phyloP scores from a whole-genome alignment of 73 alveolate species.

The Symbiodinium pilosum region DNA sequence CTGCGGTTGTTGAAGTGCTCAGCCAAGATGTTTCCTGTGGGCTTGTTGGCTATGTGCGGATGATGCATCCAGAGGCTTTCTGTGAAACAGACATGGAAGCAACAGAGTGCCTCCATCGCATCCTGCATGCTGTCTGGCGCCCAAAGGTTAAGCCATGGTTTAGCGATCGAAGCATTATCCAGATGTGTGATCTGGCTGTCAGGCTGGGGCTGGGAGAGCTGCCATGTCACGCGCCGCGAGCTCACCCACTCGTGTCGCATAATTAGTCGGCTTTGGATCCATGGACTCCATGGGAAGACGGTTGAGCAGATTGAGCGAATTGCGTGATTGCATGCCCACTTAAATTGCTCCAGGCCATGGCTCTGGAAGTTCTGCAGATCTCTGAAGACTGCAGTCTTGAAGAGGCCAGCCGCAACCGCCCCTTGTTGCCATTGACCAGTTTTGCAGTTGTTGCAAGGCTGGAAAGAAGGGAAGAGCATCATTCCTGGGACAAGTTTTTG shows the following conservation, averaged over 20 bases:
- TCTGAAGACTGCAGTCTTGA: slow-evolving; percentile 34
- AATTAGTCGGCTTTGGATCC: no score
- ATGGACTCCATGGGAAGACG: no score
- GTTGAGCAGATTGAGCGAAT: no score
- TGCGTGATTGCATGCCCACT: no score
- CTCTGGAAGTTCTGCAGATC: slow-evolving; percentile 32
- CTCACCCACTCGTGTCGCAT: not conserved
- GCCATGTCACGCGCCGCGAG: not conserved
- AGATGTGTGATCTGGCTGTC: not conserved
- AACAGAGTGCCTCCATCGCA: slow-evolving; percentile 41
- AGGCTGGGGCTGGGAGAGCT: not conserved
- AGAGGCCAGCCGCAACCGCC: slow-evolving; percentile 17
- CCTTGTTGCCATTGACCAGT: not conserved
- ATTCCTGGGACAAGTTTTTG: no score
- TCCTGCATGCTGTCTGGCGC: slow-evolving; percentile 35
- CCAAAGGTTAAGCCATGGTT: not conserved
- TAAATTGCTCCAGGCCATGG: slow-evolving; percentile 47
- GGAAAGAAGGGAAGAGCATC: not conserved
- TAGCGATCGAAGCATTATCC: not conserved
- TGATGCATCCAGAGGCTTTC: not conserved
- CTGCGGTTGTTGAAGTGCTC: slow-evolving; percentile 39
- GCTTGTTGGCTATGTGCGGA: not conserved
- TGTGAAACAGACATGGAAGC: slow-evolving; percentile 81
- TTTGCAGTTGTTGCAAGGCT: not conserved
- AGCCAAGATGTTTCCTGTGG: not conserved